Evolutionary conservation across 345 rosid genomes (phyloP).

Genomic region (Raphanus sativus): DNA sequence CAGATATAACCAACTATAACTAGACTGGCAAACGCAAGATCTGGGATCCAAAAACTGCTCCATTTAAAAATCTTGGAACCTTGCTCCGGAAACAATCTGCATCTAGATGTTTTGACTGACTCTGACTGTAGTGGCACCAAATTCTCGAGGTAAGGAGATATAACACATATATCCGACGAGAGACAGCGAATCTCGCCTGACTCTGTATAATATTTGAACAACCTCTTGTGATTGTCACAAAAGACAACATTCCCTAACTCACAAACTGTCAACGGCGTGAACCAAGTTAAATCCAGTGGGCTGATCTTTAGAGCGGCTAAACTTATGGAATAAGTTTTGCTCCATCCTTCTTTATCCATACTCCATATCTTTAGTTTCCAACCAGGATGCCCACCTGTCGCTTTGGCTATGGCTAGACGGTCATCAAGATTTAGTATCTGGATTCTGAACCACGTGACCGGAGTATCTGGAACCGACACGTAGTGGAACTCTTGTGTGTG

Average conservation of each 20-base stretch:
- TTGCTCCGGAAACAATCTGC: neutral
- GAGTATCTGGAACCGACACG: neutral
- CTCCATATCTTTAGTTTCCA: constrained; percentile 4
- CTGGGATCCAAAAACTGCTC: neutral
- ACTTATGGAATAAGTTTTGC: neutral
- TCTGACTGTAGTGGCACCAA: neutral
- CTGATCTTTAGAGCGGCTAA: neutral
- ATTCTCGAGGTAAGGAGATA: neutral
- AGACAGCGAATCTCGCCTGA: neutral
- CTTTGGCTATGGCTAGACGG: constrained; percentile 1
- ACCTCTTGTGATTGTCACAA: neutral
- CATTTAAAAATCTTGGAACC: neutral
- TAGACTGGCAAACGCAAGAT: neutral
- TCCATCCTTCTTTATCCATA: neutral
- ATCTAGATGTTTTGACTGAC: neutral
- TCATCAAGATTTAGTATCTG: neutral
- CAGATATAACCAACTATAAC: neutral
- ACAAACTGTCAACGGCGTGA: constrained; percentile 1
- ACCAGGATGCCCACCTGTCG: neutral
- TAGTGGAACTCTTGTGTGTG: neutral
- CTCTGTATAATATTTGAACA: constrained; percentile 2
- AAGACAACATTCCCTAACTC: constrained; percentile 3
- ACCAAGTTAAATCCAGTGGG: neutral
- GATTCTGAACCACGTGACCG: neutral
- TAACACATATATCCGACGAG: neutral